Evolutionary conservation across 768 basidiomycete species (phyloP).

Genomic region (Astraeus odoratus): DNA sequence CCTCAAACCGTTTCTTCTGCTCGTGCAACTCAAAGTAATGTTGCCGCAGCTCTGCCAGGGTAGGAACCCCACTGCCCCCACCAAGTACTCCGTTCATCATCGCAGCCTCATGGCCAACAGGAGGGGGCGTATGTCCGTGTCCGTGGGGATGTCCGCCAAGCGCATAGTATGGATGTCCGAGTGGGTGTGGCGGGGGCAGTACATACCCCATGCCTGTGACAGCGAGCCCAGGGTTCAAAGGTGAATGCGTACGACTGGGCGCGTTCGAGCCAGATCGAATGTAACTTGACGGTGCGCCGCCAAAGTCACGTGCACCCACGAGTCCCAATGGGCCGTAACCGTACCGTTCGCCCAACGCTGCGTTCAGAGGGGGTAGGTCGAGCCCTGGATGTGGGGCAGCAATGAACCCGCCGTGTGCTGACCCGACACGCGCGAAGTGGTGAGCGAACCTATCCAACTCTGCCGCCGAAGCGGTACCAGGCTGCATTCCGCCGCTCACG

Average conservation of each 20-base stretch:
- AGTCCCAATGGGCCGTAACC: conserved; percentile 32
- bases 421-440: conserved; percentile 29
- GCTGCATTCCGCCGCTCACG: conserved; percentile 22
- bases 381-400: conserved; percentile 41
- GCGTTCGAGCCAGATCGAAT: conserved; percentile 58
- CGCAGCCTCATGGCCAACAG: conserved; percentile 16
- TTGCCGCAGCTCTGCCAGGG: conserved; percentile 56
- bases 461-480: conserved; percentile 11
- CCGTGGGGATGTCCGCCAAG: conserved; percentile 19
- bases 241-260: conserved; percentile 70
- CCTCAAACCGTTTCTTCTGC: conserved; percentile 59
- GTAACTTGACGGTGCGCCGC: conserved; percentile 46
- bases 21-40: conserved; percentile 63
- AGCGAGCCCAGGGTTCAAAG: conserved; percentile 44
- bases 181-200: conserved; percentile 32
- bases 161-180: conserved; percentile 30
- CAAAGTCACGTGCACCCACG: conserved; percentile 25
- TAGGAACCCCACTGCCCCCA: conserved; percentile 29
- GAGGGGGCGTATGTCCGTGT: conserved; percentile 31
- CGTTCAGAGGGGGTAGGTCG: conserved; percentile 55
- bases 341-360: conserved; percentile 32
- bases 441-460: conserved; percentile 28
- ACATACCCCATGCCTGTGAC: conserved; percentile 34
- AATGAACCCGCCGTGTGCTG: conserved; percentile 30
- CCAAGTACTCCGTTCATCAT: conserved; percentile 21